Base-by-base conservation (phyloP, 768 basidiomycete species). In the Coprinellus micaceus region DNA sequence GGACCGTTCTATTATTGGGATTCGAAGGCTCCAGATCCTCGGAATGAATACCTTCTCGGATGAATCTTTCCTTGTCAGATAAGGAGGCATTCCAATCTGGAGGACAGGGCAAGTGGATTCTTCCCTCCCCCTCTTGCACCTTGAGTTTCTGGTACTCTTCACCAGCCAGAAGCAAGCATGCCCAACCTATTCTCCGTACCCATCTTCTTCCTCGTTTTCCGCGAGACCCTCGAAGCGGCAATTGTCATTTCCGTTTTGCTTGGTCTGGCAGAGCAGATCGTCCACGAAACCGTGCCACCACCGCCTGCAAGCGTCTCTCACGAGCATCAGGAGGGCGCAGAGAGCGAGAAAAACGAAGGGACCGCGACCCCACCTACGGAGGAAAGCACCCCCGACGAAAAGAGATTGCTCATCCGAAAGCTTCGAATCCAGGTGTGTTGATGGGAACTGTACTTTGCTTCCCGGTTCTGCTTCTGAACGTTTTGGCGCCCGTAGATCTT, bases 121-220 rank as follows among this genome's bases (percentile, higher is more conserved):
- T n/a, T n/a, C n/a, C n/a, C 21, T 58, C 53, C 57, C 54, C 54
- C 56, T 58, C 61, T 28, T 28, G 21, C 28, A n/a, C 24, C 15
- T 28, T 26, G 17, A 17, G 21, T 49, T 28, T 10, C 21, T 13
- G n/a, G n/a, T 28, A 24, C 47, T n/a, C 25, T 24, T 28, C 26
- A 4, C 26, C 10, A 28, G 21, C 4, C 15, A 28, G 15, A 3
- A 26, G 26, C 19, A n/a, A 19, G 11, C 47, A 49, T 49, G 47
- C 24, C 47, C 59, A 81, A 84, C 66, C 74, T 94, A 54, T 97
- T 97, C 74, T 91, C 89, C 56, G 81, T 95, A 54, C 85, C 93
- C 65, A 93, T 98, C 63, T 97, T 94, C 78, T 94, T 98, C 81
- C 94, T 97, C 74, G 85, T 95, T 74, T 94, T 96, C 71, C 84